A percentile compares a stretch with the other conserved stretches of the same genome.
Conservation (phyloP, 176 grass and related monocot species). For the Avena eriantha region DNA sequence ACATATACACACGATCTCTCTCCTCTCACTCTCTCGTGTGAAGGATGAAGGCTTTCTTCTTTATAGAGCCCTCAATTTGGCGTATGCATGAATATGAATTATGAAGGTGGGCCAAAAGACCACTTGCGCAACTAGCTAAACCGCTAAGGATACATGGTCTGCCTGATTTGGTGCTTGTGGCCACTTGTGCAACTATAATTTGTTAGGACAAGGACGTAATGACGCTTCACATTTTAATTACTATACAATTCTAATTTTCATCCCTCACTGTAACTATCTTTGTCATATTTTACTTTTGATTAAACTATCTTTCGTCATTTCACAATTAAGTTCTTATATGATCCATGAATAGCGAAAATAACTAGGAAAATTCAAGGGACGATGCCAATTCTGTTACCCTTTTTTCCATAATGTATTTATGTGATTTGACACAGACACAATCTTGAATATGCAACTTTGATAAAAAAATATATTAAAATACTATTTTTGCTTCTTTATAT, state of each 20-base stretch:
- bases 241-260: not conserved
- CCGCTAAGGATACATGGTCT: not conserved
- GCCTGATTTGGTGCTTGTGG: constrained; percentile 12
- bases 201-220: not conserved
- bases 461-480: not conserved
- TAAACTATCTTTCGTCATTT: not conserved
- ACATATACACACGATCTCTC: too few species aligned
- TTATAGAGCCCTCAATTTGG: constrained; percentile 27
- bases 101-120: not conserved
- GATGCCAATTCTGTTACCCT: not conserved
- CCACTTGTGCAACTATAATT: not conserved
- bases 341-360: not conserved
- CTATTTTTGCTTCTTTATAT: not conserved
- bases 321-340: not conserved
- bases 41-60: not conserved
- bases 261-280: not conserved
- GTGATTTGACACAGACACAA: not conserved
- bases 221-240: not conserved
- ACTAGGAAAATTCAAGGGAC: not conserved
- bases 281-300: not conserved
- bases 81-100: not conserved
- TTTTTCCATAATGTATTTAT: not conserved
- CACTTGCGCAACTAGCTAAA: constrained; percentile 12
- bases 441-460: not conserved
- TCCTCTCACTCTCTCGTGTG: not conserved